These are phyloP conservation scores for Fraxinus anomala DNA, from an alignment of 257 asterid genomes.

Conservation along the genomic window DNA sequence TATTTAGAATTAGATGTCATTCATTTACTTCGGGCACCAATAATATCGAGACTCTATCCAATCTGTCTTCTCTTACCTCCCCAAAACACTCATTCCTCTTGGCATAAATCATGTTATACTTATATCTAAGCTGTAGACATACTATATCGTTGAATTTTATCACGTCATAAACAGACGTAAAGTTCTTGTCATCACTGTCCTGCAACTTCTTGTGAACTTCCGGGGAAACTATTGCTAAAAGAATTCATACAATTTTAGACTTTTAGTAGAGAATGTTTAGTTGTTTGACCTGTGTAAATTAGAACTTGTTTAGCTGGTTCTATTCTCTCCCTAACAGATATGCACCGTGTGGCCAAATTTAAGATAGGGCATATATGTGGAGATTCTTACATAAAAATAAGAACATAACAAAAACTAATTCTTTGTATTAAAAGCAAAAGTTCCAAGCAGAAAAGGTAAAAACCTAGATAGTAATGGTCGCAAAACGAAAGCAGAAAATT, in stretches of 20 bases:
- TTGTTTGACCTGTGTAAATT: background rate
- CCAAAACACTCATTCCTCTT: background rate
- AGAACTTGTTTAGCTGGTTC: background rate
- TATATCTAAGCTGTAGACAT: background rate
- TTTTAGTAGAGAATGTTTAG: background rate
- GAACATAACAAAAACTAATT: background rate
- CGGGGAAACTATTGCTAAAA: background rate
- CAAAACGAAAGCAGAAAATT: slow-evolving; percentile 2
- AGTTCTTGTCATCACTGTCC: background rate
- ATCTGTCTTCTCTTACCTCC: background rate
- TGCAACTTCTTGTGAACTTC: background rate
- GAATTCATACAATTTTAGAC: background rate
- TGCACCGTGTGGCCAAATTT: background rate
- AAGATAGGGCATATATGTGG: background rate
- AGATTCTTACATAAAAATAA: background rate
- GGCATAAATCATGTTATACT: background rate
- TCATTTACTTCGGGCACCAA: background rate
- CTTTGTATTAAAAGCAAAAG: background rate
- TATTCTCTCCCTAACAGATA: background rate
- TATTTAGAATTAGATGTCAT: too few species aligned
- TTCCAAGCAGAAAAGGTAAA: slow-evolving; percentile 10
- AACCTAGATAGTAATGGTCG: background rate
- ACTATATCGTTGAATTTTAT: background rate
- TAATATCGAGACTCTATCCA: background rate
- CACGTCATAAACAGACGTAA: background rate